A percentile compares a stretch with the other conserved stretches of the same genome.
These are phyloP conservation scores for Xylariaceae sp. DNA, from an alignment of 2,329 filamentous ascomycete species.

Conservation along the genomic window DNA sequence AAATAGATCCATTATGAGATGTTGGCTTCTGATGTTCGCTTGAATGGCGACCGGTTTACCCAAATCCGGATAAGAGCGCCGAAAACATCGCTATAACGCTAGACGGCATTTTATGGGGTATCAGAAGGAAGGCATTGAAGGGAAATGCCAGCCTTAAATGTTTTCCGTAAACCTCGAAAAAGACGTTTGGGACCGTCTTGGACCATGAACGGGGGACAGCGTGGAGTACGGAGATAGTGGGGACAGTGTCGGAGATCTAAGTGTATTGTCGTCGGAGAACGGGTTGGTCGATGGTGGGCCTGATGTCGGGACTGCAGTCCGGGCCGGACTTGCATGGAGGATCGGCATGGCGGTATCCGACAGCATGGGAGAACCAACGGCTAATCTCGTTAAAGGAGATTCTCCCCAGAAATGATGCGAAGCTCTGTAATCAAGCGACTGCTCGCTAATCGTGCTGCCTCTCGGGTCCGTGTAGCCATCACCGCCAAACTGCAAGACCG, in stretches of 20 bases:
- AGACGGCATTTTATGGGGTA: slow-evolving; percentile 27
- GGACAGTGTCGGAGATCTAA: slow-evolving; percentile 23
- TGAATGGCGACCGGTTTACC: slow-evolving; percentile 18
- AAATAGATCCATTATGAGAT: slow-evolving; percentile 15
- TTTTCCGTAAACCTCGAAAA: slow-evolving; percentile 39
- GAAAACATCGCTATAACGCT: slow-evolving; percentile 22
- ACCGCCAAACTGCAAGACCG: slow-evolving; percentile 56
- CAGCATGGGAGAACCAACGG: slow-evolving; percentile 53
- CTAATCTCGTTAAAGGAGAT: slow-evolving; percentile 37
- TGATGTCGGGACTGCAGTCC: slow-evolving; percentile 54
- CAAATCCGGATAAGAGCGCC: slow-evolving; percentile 26
- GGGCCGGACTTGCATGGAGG: slow-evolving; percentile 59
- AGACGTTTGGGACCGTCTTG: slow-evolving; percentile 29
- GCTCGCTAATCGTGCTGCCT: slow-evolving; percentile 41
- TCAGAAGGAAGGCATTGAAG: slow-evolving; percentile 18
- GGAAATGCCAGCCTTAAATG: slow-evolving; percentile 30
- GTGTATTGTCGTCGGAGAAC: slow-evolving; percentile 25
- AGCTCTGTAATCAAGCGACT: slow-evolving; percentile 46
- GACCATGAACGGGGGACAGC: slow-evolving; percentile 33
- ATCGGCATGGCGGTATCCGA: slow-evolving; percentile 56
- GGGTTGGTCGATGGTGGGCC: slow-evolving; percentile 43
- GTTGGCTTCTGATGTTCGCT: slow-evolving; percentile 7
- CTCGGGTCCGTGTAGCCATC: slow-evolving; percentile 55
- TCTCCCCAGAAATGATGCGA: slow-evolving; percentile 41
- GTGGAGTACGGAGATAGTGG: slow-evolving; percentile 29